Evolutionary conservation across 2,329 filamentous ascomycete genomes (phyloP).

Genomic region (Apiospora rasikravindrae): DNA sequence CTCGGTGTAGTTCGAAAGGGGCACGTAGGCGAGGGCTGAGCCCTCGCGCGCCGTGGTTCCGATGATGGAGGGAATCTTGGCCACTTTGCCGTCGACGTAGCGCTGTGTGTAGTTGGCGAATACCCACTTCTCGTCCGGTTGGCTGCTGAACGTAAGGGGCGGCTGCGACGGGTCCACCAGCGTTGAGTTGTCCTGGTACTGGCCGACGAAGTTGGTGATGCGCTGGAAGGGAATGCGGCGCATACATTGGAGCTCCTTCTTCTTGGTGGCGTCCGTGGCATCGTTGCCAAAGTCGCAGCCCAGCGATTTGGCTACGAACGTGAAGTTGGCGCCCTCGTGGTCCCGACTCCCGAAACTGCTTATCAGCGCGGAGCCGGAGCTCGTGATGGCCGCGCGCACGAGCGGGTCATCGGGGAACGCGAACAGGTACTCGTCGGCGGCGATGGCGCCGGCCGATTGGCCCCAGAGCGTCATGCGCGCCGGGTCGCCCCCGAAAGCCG

Average conservation of each 20-base stretch:
- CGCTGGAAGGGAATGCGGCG: conserved; percentile 37
- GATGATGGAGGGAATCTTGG: conserved; percentile 38
- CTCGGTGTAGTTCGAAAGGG: conserved; percentile 34
- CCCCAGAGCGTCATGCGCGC: conserved; percentile 50
- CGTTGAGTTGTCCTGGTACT: conserved; percentile 26
- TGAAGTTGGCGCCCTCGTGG: conserved; percentile 36
- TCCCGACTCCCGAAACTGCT: conserved; percentile 28
- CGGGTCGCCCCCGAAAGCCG: conserved; percentile 52
- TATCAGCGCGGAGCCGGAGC: conserved; percentile 41
- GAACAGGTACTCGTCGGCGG: conserved; percentile 48
- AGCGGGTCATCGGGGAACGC: conserved; percentile 53
- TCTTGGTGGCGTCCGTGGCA: conserved; percentile 22
- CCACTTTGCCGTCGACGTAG: conserved; percentile 31
- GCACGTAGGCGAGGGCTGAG: conserved; percentile 35
- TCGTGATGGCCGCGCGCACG: conserved; percentile 45
- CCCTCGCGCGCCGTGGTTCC: conserved; percentile 41
- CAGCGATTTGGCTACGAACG: conserved; percentile 40
- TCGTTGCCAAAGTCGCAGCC: conserved; percentile 39
- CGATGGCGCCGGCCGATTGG: conserved; percentile 50
- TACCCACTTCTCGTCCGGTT: conserved; percentile 37
- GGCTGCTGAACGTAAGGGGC: conserved; percentile 32
- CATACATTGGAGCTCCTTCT: conserved; percentile 44
- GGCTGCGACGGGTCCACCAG: conserved; percentile 26
- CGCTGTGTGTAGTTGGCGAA: conserved; percentile 40
- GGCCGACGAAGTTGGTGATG: conserved; percentile 27